These are phyloP conservation scores for Beauveria bassiana DNA, from an alignment of 2,329 filamentous ascomycete species.

Conservation along the genomic window DNA sequence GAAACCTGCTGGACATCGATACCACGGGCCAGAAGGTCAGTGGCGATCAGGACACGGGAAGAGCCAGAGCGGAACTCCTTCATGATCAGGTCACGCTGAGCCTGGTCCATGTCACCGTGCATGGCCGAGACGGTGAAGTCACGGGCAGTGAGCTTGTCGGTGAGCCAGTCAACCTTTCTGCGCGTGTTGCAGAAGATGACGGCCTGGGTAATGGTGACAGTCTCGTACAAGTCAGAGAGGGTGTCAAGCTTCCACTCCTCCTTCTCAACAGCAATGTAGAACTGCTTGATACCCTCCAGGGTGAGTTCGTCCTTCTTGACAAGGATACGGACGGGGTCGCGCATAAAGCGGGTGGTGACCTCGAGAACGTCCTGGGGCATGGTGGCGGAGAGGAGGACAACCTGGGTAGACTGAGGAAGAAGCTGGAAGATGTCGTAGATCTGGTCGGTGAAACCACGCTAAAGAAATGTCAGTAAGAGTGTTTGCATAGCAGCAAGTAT, in stretches of 20 bases:
- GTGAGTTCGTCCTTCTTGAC: constrained; percentile 99
- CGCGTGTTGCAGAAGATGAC: constrained; percentile 99
- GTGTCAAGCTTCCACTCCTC: constrained; percentile 99
- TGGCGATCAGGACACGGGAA: constrained; percentile 97
- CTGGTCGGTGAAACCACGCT: constrained; percentile 99
- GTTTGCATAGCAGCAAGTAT: not conserved
- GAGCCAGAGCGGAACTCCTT: constrained; percentile 99
- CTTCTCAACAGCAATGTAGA: constrained; percentile 99
- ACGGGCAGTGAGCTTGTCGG: constrained; percentile 95
- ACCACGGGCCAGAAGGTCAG: constrained; percentile 95
- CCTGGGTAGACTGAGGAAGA: constrained; percentile 94
- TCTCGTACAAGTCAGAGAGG: constrained; percentile 97
- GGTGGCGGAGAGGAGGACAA: constrained; percentile 94
- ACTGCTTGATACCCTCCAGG: constrained; percentile 99
- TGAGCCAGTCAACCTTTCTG: constrained; percentile 99
- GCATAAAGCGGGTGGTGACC: constrained; percentile 99
- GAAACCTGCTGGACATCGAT: constrained; percentile 99
- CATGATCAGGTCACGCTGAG: constrained; percentile 98
- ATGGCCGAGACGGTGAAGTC: constrained; percentile 99
- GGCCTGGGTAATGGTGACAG: constrained; percentile 97
- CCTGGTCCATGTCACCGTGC: constrained; percentile 99
- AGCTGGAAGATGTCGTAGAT: constrained; percentile 99
- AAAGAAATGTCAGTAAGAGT: constrained; percentile 26
- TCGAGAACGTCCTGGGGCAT: constrained; percentile 99
- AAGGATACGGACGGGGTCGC: constrained; percentile 94